Evolutionary conservation across 495 filamentous ascomycete species (phyloP), one percentile per base, ranked within the genome.

Genomic region (Podospora pseudoanserina): DNA sequence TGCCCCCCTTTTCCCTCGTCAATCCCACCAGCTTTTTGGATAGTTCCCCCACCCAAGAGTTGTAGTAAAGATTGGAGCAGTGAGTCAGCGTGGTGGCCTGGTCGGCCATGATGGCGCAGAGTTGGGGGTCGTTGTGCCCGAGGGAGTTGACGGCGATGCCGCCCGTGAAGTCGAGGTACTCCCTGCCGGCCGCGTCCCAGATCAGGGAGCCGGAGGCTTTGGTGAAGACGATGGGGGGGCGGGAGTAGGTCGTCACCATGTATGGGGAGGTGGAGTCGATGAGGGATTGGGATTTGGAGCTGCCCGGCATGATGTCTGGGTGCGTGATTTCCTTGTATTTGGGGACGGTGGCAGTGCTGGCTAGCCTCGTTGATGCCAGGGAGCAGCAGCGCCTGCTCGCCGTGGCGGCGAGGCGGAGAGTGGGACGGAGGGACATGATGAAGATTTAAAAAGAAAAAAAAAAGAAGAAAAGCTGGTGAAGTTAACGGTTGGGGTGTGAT

Each of bases 121-220:
- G 83, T 72, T 88, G 88, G 5, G 88, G 84, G 68, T 98, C 90
- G 73, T 89, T 90, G 75, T 99, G 95, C 20, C 95, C 95, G 26
- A 99, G 86, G 20, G 90, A 88, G 80, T 92, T 97, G 67, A 99
- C 95, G 3, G 96, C 96, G 74, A 99, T 99, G 34, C 95, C 95
- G 7, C 94, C 91, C 0, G 94, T 98, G 68, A 98, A 90, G 80
- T 99, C 95, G 28, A 99, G 83, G 75, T 97, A 99, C 70, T 87
- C 87, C 61, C 92, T 82, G 75, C 94, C 91, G 80, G 97, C 93
- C 63, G 95, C 78, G 78, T 99, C 95, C 87, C 87, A 97, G 60
- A 99, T 76, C 75, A 93, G 93, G 64, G 88, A 92, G 1, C 95
- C 95, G 72, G 90, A 81, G 66, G 93, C 95, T 74, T 88, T 92